phyloP scores from a whole-genome alignment of 1,284 basidiomycete species.

The Austroboletus novae-zelandiae region DNA sequence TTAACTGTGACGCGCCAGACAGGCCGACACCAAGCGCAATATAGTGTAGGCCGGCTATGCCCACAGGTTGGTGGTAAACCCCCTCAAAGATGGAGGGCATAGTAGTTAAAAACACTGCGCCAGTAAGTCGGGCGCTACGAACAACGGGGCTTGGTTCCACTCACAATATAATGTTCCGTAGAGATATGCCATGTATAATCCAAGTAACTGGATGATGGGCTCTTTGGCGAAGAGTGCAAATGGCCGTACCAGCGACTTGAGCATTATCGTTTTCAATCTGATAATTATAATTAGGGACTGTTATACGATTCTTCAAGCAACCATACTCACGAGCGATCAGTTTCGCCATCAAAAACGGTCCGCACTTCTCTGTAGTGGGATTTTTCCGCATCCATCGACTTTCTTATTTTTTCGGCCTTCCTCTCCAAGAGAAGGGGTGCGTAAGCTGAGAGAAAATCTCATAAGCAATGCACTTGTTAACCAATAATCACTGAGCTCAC shows the following conservation, averaged over 20 bases:
- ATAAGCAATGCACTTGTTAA: not conserved
- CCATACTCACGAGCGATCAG: slow-evolving; percentile 41
- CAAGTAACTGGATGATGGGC: slow-evolving; percentile 46
- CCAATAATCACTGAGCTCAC: slow-evolving; percentile 31
- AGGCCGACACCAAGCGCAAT: slow-evolving; percentile 50
- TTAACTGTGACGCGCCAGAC: slow-evolving; percentile 44
- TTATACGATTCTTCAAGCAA: not conserved
- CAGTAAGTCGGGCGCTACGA: slow-evolving; percentile 10
- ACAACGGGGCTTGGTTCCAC: slow-evolving; percentile 17
- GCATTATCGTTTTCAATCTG: slow-evolving; percentile 40
- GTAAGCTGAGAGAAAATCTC: slow-evolving; percentile 42
- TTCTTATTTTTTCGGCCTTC: slow-evolving; percentile 54
- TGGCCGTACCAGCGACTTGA: slow-evolving; percentile 42
- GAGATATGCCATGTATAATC: slow-evolving; percentile 49
- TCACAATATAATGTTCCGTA: slow-evolving; percentile 55
- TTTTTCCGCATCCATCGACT: slow-evolving; percentile 45
- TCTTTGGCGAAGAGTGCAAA: slow-evolving; percentile 47
- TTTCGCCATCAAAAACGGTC: slow-evolving; percentile 44
- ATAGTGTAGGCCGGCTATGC: slow-evolving; percentile 61
- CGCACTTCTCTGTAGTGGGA: slow-evolving; percentile 34
- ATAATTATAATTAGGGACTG: not conserved
- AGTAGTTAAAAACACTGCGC: slow-evolving; percentile 58
- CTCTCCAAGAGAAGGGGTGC: slow-evolving; percentile 60
- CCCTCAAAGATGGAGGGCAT: slow-evolving; percentile 60
- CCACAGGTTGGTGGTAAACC: slow-evolving; percentile 46